These are phyloP conservation scores for Teratosphaeria destructans DNA, from an alignment of 2,329 filamentous ascomycete genomes.

Conservation along the genomic window DNA sequence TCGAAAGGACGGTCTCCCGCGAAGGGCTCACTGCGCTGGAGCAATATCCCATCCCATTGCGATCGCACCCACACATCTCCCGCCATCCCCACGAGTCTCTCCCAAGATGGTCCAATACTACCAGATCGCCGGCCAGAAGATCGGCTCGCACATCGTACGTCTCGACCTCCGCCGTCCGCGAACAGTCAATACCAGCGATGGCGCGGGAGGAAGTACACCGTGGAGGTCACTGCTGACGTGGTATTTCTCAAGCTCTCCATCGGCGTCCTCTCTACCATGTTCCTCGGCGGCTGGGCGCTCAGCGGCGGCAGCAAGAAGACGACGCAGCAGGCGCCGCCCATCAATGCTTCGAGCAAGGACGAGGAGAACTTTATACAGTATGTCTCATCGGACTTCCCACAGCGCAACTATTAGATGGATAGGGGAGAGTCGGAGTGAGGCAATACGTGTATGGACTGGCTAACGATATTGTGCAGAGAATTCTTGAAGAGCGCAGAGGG, in stretches of 20 bases:
- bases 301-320: slow-evolving; percentile 39
- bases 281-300: slow-evolving; percentile 34
- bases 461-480: slow-evolving; percentile 4
- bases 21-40: background rate
- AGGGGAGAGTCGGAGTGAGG: background rate
- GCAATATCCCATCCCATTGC: background rate
- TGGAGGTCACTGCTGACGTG: background rate
- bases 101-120: slow-evolving; percentile 42
- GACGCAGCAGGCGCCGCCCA: slow-evolving; percentile 42
- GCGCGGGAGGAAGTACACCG: background rate
- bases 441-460: background rate
- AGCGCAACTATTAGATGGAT: background rate
- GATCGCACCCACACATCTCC: background rate
- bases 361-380: slow-evolving; percentile 62
- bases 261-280: slow-evolving; percentile 42
- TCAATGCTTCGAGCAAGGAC: slow-evolving; percentile 56
- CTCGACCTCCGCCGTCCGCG: slow-evolving; percentile 1
- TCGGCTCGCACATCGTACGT: slow-evolving; percentile 45
- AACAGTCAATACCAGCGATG: background rate
- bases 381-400: slow-evolving; percentile 17
- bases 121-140: slow-evolving; percentile 41
- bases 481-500: slow-evolving; percentile 9
- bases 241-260: slow-evolving; percentile 45
- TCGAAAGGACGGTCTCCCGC: background rate
- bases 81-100: background rate